These are phyloP conservation scores for Chlamydomonas sp. DNA, from an alignment of 139 green algal genomes.

Conservation along the genomic window DNA sequence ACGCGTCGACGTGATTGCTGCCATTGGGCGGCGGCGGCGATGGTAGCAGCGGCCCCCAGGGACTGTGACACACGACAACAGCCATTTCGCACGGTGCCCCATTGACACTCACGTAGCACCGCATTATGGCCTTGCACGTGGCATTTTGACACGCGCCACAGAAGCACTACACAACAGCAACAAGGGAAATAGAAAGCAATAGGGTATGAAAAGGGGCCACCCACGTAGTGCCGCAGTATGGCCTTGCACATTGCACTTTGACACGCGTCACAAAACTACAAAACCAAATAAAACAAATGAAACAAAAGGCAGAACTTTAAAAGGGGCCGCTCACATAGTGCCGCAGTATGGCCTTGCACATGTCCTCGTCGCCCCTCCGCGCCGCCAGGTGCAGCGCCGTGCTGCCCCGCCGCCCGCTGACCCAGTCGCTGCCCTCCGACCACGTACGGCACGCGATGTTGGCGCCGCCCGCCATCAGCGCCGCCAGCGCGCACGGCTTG, in stretches of 20 bases:
- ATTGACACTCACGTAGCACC: not conserved
- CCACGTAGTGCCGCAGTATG: too few species aligned
- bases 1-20: too few species aligned
- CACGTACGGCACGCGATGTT: slow-evolving; percentile 9
- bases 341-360: slow-evolving; percentile 13
- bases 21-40: too few species aligned
- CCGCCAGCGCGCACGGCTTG: slow-evolving; percentile 1
- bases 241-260: not conserved
- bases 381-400: slow-evolving; percentile 11
- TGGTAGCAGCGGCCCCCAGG: too few species aligned
- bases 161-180: too few species aligned
- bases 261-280: too few species aligned
- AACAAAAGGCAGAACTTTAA: too few species aligned
- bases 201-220: too few species aligned
- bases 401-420: slow-evolving; percentile 4
- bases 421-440: slow-evolving; percentile 14
- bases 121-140: slow-evolving; percentile 14
- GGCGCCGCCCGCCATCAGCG: slow-evolving; percentile 24
- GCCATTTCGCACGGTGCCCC: too few species aligned
- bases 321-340: not conserved
- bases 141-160: not conserved
- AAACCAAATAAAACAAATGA: too few species aligned
- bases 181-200: too few species aligned
- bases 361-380: slow-evolving; percentile 4
- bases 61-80: too few species aligned